These are phyloP conservation scores for Blastobotrys muscicola DNA, from an alignment of 805 yeast species.

Conservation along the genomic window DNA sequence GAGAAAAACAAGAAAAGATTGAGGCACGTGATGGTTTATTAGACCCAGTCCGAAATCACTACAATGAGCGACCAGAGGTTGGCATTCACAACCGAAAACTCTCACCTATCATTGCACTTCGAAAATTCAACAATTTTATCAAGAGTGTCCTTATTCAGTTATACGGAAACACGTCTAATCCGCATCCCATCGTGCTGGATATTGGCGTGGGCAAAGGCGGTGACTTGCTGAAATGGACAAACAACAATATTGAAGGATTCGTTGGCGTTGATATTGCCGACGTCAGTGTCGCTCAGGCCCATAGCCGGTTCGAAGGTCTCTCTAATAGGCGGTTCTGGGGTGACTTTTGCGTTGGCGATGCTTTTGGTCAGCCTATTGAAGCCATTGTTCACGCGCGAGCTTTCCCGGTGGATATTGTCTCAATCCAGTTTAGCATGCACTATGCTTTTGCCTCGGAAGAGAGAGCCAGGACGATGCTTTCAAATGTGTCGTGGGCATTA, in stretches of 20 bases:
- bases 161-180: conserved; percentile 7
- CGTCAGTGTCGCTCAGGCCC: conserved; percentile 77
- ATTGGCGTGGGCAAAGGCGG: conserved; percentile 98
- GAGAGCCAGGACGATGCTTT: conserved; percentile 61
- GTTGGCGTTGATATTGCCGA: conserved; percentile 91
- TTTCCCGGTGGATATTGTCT: conserved; percentile 80
- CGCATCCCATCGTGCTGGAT: conserved; percentile 58
- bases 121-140: conserved; percentile 87
- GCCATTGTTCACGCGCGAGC: conserved; percentile 62
- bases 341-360: conserved; percentile 86
- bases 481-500: conserved; percentile 67
- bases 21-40: conserved; percentile 10
- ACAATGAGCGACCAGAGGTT: conserved; percentile 71
- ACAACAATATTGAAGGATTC: conserved; percentile 61
- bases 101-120: conserved; percentile 76
- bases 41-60: conserved; percentile 63
- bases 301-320: conserved; percentile 57
- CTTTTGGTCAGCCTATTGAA: conserved; percentile 64
- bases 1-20: conserved; percentile 7
- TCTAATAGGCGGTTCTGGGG: conserved; percentile 50
- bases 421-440: conserved; percentile 88
- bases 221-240: conserved; percentile 82
- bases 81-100: conserved; percentile 51
- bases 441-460: conserved; percentile 86
- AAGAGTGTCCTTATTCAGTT: conserved; percentile 64